phyloP scores from a whole-genome alignment of 805 yeast species.

The Ogataea nitratoaversa region DNA sequence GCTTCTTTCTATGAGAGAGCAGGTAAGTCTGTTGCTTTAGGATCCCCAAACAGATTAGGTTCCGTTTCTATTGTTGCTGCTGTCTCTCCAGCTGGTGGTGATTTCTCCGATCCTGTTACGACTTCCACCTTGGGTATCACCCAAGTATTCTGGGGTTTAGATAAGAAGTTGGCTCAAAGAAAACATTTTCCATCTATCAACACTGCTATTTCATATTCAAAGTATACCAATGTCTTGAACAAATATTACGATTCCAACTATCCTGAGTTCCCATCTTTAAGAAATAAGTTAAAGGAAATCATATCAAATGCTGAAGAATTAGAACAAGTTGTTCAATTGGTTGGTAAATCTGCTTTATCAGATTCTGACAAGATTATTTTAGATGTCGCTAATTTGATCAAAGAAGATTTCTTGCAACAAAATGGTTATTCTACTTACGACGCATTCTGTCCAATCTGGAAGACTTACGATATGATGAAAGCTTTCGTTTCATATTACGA shows the following conservation, averaged over 20 bases:
- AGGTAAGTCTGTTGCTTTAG: conserved; percentile 91
- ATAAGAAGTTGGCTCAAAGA: conserved; percentile 98
- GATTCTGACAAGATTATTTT: conserved; percentile 95
- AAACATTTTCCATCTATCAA: conserved; percentile 99
- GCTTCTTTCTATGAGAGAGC: conserved; percentile 99
- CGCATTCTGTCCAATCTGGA: conserved; percentile 99
- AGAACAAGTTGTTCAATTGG: conserved; percentile 98
- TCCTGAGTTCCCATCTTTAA: conserved; percentile 86
- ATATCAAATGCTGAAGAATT: conserved; percentile 96
- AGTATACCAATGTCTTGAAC: conserved; percentile 83
- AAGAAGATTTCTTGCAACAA: conserved; percentile 98
- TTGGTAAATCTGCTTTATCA: conserved; percentile 96
- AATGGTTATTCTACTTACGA: conserved; percentile 98
- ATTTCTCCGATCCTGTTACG: conserved; percentile 99
- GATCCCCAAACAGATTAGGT: conserved; percentile 94
- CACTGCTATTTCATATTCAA: conserved; percentile 94
- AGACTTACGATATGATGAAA: conserved; percentile 97
- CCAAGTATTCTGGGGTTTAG: conserved; percentile 99
- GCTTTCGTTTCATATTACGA: conserved; percentile 87
- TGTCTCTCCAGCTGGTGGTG: conserved; percentile 99
- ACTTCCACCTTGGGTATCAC: conserved; percentile 98
- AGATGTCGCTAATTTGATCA: conserved; percentile 86
- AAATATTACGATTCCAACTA: conserved; percentile 80
- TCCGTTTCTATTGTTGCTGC: conserved; percentile 99
- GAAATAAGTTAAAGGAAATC: conserved; percentile 92